These are phyloP conservation scores for Echites panduratus DNA, from an alignment of 257 asterid genomes.

Conservation along the genomic window DNA sequence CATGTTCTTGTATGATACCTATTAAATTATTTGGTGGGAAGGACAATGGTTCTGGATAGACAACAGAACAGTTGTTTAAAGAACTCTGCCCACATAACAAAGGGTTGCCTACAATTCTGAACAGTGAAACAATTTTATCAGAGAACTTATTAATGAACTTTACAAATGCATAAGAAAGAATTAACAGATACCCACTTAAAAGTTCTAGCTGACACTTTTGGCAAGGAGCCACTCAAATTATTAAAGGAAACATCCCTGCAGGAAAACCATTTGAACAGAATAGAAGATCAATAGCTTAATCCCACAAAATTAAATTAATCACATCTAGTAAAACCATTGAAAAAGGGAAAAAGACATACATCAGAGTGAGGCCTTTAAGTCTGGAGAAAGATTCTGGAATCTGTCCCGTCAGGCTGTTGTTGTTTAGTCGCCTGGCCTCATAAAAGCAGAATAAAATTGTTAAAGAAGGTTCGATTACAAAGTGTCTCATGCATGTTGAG, in stretches of 20 bases:
- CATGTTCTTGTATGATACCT: constrained; percentile 23
- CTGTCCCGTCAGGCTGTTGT: constrained; percentile 74
- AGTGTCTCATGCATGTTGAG: neutral
- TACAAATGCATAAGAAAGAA: neutral
- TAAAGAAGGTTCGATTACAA: constrained; percentile 6
- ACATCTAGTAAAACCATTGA: neutral
- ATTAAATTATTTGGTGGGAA: constrained; percentile 57
- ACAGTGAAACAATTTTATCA: constrained; percentile 17
- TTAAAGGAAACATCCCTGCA: constrained; percentile 79
- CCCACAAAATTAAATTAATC: neutral
- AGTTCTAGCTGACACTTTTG: constrained; percentile 36
- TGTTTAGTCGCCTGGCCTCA: constrained; percentile 85
- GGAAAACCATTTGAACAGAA: neutral
- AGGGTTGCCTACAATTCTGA: constrained; percentile 81
- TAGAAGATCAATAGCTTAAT: neutral
- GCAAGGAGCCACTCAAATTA: constrained; percentile 41
- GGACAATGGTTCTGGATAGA: constrained; percentile 75
- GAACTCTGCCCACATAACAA: constrained; percentile 69
- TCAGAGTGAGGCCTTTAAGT: constrained; percentile 66
- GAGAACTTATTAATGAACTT: constrained; percentile 6
- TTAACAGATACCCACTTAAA: constrained; percentile 56
- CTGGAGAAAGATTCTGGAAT: constrained; percentile 67
- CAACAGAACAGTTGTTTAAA: constrained; percentile 60
- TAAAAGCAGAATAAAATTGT: constrained; percentile 21
- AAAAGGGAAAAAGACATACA: constrained; percentile 39